Evolutionary conservation across 2,329 filamentous ascomycete genomes (phyloP), one percentile per base, ranked within the genome.

Genomic region (Sordariomycetes sp.): DNA sequence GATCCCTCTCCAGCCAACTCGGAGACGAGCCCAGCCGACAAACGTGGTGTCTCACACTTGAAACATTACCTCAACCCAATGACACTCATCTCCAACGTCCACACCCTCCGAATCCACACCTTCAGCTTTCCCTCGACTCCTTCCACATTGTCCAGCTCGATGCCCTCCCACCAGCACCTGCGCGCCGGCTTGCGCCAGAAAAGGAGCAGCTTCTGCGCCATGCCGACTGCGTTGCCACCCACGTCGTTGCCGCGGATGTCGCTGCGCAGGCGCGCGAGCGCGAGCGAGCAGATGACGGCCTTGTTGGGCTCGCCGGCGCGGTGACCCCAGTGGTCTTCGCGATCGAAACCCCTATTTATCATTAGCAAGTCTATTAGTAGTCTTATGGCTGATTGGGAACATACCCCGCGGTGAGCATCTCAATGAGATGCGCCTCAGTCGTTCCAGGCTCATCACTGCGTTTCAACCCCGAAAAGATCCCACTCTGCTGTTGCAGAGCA

Each of bases 111-210:
- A 55, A 98, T 96, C 92, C 92, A 98, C 38, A 98, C 87, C 63
- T 98, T 98, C 46, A 98, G 70, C 55, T 81, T 86, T 34, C 88
- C 90, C 33, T 94, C 78, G 7, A 96, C 82, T 11, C 92, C 92
- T 33, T 93, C 86, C 10, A 98, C 84, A 44, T 85, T 72, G 14
- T 92, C 77, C 29, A 98, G 69, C 57, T 96, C 88, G 24, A 98
- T 83, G 17, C 92, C 92, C 58, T 98, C 92, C 92, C 92, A 98
- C 92, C 92, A 98, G 68, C 92, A 98, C 56, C 92, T 75, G 40
- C 92, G 71, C 11, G 92, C 92, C 12, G 92, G 92, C 62, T 98
- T 98, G 45, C 92, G 77, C 92, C 92, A 98, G 67, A 98, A 98
- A 4, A 98, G 72, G 11, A 98, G 71, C 30, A 98, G 73, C 64